These are phyloP conservation scores for Bipolaris oryzae DNA, from an alignment of 2,329 filamentous ascomycete species.

Conservation along the genomic window DNA sequence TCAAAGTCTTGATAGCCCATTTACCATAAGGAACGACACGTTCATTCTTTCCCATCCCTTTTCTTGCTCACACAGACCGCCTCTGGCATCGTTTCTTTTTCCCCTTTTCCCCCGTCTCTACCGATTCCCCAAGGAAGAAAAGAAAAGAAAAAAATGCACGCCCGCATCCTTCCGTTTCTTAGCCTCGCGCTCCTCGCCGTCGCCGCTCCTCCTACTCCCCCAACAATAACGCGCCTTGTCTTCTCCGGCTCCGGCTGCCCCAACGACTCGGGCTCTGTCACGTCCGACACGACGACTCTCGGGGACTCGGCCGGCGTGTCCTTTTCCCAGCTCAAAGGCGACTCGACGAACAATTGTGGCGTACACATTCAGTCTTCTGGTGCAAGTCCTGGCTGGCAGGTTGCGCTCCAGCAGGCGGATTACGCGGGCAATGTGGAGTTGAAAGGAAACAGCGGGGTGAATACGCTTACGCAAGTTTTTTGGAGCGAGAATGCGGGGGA, in stretches of 20 bases:
- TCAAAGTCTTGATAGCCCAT: no score
- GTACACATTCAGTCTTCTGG: constrained; percentile 37
- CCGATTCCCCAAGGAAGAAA: neutral
- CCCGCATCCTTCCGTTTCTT: constrained; percentile 23
- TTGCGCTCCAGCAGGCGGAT: constrained; percentile 33
- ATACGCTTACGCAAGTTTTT: constrained; percentile 34
- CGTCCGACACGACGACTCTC: constrained; percentile 19
- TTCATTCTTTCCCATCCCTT: no score
- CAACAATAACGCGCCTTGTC: constrained; percentile 32
- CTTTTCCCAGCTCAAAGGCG: constrained; percentile 33
- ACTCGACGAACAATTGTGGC: constrained; percentile 37
- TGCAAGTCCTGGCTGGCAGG: constrained; percentile 37
- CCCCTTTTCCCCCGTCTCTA: neutral
- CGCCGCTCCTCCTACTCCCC: constrained; percentile 29
- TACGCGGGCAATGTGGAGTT: constrained; percentile 33
- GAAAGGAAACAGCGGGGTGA: constrained; percentile 30
- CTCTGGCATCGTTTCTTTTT: neutral
- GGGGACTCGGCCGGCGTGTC: constrained; percentile 32
- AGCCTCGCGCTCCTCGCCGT: constrained; percentile 10
- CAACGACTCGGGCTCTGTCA: constrained; percentile 33
- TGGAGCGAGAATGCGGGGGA: constrained; percentile 40
- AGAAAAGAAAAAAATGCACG: constrained; percentile 9
- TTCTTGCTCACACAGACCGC: neutral
- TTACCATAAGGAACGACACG: no score
- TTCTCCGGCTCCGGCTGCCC: constrained; percentile 40